Conservation (phyloP, 306 rosid species). For the Parietaria judaica region DNA sequence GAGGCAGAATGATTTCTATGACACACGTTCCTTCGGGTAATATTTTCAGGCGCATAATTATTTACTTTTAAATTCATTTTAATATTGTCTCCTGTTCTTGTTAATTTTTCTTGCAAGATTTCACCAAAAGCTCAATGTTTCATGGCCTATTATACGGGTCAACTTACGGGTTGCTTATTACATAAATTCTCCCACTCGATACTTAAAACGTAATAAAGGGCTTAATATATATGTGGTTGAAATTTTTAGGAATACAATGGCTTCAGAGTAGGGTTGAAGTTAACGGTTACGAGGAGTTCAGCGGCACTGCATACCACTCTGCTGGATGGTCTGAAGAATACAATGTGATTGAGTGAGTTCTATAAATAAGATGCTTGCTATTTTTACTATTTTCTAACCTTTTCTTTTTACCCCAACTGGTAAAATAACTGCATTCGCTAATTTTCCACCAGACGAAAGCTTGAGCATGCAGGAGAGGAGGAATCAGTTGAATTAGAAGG, state of each 20-base stretch:
- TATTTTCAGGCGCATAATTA: not conserved
- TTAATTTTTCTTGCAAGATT: no score
- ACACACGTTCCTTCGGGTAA: slow-evolving; percentile 77
- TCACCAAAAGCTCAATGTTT: no score
- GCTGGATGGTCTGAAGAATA: slow-evolving; percentile 96
- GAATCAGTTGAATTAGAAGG: slow-evolving; percentile 66
- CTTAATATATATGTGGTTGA: not conserved
- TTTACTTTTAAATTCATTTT: not conserved
- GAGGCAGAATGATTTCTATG: slow-evolving; percentile 92
- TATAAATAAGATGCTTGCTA: not conserved
- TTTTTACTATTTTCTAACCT: not conserved
- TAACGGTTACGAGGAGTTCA: slow-evolving; percentile 84
- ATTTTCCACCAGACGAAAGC: slow-evolving; percentile 43
- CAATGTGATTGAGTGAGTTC: slow-evolving; percentile 54
- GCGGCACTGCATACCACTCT: slow-evolving; percentile 81
- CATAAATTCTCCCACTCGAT: no score
- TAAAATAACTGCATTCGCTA: no score
- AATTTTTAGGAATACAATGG: slow-evolving; percentile 67
- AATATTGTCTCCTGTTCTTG: not conserved
- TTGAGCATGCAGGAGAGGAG: slow-evolving; percentile 59
- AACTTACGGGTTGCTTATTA: no score
- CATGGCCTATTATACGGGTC: no score
- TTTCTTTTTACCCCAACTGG: not conserved
- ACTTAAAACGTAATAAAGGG: no score
- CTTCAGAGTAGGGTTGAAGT: slow-evolving; percentile 77